Evolutionary conservation across 768 basidiomycete species (phyloP).

Genomic region (Suillus spraguei): DNA sequence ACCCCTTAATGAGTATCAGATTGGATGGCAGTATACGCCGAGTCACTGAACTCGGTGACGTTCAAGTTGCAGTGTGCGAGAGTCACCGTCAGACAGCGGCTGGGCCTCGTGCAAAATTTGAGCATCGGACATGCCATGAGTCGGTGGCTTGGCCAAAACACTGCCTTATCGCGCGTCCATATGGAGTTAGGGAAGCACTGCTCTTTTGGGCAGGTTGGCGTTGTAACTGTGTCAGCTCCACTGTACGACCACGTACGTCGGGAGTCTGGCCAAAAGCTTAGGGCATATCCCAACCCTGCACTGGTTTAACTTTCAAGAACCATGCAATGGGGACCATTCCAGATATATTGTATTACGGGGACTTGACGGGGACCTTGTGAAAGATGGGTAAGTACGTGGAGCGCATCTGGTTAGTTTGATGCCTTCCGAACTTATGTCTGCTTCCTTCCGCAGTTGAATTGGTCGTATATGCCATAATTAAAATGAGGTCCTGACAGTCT

Average conservation of each 20-base stretch:
- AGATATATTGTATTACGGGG: constrained; percentile 9
- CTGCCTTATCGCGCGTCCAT: neutral
- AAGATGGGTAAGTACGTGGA: neutral
- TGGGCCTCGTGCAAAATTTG: constrained; percentile 4
- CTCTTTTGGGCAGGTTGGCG: neutral
- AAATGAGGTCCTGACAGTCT: constrained; percentile 5
- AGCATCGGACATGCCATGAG: neutral
- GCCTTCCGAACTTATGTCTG: neutral
- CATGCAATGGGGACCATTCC: neutral
- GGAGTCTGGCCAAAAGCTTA: neutral
- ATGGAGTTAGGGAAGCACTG: neutral
- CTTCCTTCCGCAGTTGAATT: constrained; percentile 1
- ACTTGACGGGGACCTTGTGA: constrained; percentile 5
- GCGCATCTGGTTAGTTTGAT: neutral
- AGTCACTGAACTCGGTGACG: neutral
- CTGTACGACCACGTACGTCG: neutral
- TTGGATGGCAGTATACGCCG: neutral
- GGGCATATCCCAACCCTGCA: neutral
- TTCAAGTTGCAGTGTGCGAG: too few relatives aligned
- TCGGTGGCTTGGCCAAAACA: neutral
- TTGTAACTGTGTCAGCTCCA: neutral
- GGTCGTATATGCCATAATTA: neutral
- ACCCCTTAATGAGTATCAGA: constrained; percentile 5
- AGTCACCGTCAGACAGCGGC: neutral
- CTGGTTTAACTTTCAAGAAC: neutral